phyloP scores from a whole-genome alignment of 164 flowering plant genomes.

The Malania oleifera region DNA sequence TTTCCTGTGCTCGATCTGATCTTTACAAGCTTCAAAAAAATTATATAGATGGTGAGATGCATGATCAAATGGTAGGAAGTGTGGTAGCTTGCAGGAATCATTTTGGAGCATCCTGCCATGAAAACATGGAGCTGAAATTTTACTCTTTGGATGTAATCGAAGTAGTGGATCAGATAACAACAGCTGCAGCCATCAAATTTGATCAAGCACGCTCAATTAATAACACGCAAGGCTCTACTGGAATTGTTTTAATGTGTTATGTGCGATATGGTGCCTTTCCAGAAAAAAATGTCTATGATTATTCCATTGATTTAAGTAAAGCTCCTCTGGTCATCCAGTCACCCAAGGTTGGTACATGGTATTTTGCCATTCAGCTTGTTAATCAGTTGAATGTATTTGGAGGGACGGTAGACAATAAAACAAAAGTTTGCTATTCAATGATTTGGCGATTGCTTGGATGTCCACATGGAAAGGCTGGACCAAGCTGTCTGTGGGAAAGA shows the following conservation, averaged over 20 bases:
- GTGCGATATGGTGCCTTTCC: neutral
- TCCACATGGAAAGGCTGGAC: neutral
- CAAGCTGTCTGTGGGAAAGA: neutral
- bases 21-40: neutral
- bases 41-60: neutral
- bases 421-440: neutral
- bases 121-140: neutral
- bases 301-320: neutral
- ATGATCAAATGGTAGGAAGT: neutral
- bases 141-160: neutral
- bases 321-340: neutral
- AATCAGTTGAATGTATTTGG: neutral
- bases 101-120: neutral
- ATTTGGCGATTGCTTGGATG: neutral
- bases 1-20: neutral
- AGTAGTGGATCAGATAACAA: neutral
- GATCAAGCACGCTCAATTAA: too few species aligned
- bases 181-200: neutral
- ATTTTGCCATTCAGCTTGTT: neutral
- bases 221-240: too few species aligned
- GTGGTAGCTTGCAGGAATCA: neutral
- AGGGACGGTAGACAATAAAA: neutral
- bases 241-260: neutral
- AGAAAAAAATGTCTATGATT: neutral
- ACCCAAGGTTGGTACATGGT: neutral